A percentile compares a stretch with the other conserved stretches of the same genome.
phyloP scores from a whole-genome alignment of 116 monocot species.

The Phalaenopsis hybrid region DNA sequence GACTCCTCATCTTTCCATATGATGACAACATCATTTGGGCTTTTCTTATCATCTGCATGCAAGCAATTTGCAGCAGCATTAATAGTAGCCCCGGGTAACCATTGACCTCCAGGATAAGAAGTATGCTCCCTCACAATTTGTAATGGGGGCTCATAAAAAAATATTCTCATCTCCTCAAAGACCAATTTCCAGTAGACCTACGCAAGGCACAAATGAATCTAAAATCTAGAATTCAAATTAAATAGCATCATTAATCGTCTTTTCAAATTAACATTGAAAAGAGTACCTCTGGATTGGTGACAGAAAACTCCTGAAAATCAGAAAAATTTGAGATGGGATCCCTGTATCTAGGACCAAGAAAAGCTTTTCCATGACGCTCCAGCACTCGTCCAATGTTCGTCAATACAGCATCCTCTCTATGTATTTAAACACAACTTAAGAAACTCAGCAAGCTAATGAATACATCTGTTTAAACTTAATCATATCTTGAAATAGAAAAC shows the following conservation, averaged over 20 bases:
- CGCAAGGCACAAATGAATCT: constrained; percentile 1
- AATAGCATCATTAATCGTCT: constrained; percentile 6
- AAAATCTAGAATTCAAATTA: background rate
- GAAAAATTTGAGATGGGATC: constrained; percentile 80
- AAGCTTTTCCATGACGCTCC: constrained; percentile 52
- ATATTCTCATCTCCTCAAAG: constrained; percentile 71
- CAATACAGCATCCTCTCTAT: constrained; percentile 46
- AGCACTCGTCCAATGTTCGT: constrained; percentile 85
- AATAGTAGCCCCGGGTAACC: constrained; percentile 69
- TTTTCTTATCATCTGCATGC: constrained; percentile 49
- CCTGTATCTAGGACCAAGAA: constrained; percentile 69
- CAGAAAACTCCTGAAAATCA: constrained; percentile 76
- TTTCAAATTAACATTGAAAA: background rate
- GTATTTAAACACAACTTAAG: constrained; percentile 5
- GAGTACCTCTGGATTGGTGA: constrained; percentile 73
- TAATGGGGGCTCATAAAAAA: constrained; percentile 54
- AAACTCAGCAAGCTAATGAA: background rate
- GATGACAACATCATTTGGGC: constrained; percentile 45
- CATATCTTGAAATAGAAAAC: background rate
- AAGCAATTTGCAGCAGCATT: constrained; percentile 85
- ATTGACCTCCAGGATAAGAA: constrained; percentile 68
- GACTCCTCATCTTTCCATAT: constrained; percentile 87
- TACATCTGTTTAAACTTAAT: background rate
- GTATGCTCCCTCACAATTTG: constrained; percentile 56
- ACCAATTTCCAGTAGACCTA: constrained; percentile 86